Percentiles rank a stretch among this genome's conserved stretches.
Evolutionary conservation across 148 eudicot species (phyloP).

Genomic region (Rhododendron williamsianum): DNA sequence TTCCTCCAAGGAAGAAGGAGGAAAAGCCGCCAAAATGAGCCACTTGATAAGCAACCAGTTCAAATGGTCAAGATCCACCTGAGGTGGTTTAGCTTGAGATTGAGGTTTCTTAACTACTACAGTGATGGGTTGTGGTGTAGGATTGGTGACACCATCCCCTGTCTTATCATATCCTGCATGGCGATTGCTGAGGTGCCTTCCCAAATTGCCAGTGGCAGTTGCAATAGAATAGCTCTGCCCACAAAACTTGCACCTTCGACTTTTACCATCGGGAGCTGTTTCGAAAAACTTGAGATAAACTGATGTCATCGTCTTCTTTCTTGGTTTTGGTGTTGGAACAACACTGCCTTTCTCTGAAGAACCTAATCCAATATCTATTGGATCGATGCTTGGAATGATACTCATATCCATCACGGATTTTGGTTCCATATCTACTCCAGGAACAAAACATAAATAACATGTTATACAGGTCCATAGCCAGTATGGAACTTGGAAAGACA

Average conservation of each 20-base stretch:
- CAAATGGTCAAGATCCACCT: conserved; percentile 61
- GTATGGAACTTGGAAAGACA: not conserved
- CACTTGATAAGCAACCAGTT: conserved; percentile 87
- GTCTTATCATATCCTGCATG: conserved; percentile 82
- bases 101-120: conserved; percentile 45
- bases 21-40: conserved; percentile 63
- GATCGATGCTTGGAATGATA: conserved; percentile 37
- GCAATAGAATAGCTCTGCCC: conserved; percentile 90
- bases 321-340: conserved; percentile 41
- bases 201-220: conserved; percentile 93
- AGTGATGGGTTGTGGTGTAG: conserved; percentile 35
- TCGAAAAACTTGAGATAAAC: conserved; percentile 74
- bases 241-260: conserved; percentile 78
- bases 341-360: conserved; percentile 56
- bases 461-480: not conserved
- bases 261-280: conserved; percentile 76
- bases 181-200: conserved; percentile 81
- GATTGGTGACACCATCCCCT: conserved; percentile 35
- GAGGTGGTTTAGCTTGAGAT: conserved; percentile 47
- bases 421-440: conserved; percentile 49
- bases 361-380: conserved; percentile 42
- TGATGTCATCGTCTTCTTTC: conserved; percentile 87
- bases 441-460: conserved; percentile 1
- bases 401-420: conserved; percentile 59
- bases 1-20: conserved; percentile 59